Base-by-base conservation (phyloP, 2,329 filamentous ascomycete species). In the Trichoderma semiorbis region DNA sequence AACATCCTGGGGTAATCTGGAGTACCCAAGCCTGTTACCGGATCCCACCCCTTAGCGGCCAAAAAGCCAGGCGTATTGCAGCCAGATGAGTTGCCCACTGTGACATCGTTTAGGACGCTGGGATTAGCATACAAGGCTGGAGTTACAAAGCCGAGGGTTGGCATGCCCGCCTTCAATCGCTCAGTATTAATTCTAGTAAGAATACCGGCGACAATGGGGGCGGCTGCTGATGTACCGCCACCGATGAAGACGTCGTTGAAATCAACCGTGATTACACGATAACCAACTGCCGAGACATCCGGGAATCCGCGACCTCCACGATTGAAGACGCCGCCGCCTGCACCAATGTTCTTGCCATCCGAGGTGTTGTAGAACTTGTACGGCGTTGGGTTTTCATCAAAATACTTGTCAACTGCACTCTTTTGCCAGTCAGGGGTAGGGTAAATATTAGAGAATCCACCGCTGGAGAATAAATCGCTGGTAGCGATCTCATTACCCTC, bases 381-480 rank as follows among this genome's bases (percentile, higher is more conserved):
- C 14, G 50, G 47, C 34, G 64, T 8, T 32, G 39, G 39, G 3
- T 78, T 69, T 81, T 78, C 30, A 72, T 72, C 74, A 67, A 84
- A 84, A 75, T 80, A 86, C 8, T 75, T 73, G 5, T 77, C 74
- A 7, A 85, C 80, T 12, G 81, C 82, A 0, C 74, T 71, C n/a
- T 79, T 75, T 74, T 88, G 86, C 76, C 87, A 88, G 10, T 76
- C 73, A 0, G 86, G 85, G 3, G 84, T 73, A 3, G 78, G 74
- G 70, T 86, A 86, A 74, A 84, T 79, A 74, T 86, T 84, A 69
- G 79, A 82, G 77, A 86, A 86, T 16, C 85, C 85, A 28, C 63
- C 63, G 1, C 63, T 36, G 30, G 47, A 55, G 21, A 18, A 39
- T 3, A 24, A 14, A 3, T 11, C 14, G 32, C 30, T 57, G 32